Evolutionary conservation across 1,284 basidiomycete species (phyloP).

Genomic region (Hymenochaete sp.): DNA sequence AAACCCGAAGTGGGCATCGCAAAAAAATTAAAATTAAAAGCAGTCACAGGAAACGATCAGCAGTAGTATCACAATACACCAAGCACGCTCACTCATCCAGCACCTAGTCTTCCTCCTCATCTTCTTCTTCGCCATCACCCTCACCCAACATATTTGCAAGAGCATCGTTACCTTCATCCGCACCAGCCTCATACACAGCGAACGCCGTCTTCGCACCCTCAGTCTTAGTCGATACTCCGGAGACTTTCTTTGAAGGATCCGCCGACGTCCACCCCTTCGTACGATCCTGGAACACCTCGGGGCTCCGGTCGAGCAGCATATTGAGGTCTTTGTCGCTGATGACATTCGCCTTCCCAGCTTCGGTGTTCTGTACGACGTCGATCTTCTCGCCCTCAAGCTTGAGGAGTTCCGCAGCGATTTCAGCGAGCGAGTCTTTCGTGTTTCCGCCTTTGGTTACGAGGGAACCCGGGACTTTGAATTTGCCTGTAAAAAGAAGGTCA

Average conservation of each 20-base stretch:
- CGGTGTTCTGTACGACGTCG: constrained; percentile 71
- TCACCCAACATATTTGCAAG: constrained; percentile 66
- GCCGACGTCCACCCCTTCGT: constrained; percentile 70
- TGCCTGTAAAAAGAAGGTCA: constrained; percentile 37
- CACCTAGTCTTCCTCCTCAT: no score
- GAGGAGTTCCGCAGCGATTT: constrained; percentile 75
- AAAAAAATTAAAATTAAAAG: no score
- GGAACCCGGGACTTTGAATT: constrained; percentile 63
- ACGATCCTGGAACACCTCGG: constrained; percentile 70
- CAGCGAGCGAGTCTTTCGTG: constrained; percentile 56
- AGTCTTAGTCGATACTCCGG: constrained; percentile 24
- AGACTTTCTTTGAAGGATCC: constrained; percentile 21
- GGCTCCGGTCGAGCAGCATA: constrained; percentile 72
- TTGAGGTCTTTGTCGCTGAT: constrained; percentile 77
- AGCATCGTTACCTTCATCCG: constrained; percentile 61
- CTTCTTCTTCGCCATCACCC: no score
- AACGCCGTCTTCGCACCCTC: constrained; percentile 51
- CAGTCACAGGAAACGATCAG: no score
- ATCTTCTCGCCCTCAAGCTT: constrained; percentile 84
- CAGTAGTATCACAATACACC: no score
- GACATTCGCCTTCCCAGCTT: constrained; percentile 60
- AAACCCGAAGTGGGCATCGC: no score
- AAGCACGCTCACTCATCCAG: no score
- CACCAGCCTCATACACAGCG: constrained; percentile 73
- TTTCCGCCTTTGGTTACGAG: constrained; percentile 35